Evolutionary conservation across 345 rosid genomes (phyloP), one percentile per base, ranked within the genome.

Genomic region (Eucalyptus coolabah): DNA sequence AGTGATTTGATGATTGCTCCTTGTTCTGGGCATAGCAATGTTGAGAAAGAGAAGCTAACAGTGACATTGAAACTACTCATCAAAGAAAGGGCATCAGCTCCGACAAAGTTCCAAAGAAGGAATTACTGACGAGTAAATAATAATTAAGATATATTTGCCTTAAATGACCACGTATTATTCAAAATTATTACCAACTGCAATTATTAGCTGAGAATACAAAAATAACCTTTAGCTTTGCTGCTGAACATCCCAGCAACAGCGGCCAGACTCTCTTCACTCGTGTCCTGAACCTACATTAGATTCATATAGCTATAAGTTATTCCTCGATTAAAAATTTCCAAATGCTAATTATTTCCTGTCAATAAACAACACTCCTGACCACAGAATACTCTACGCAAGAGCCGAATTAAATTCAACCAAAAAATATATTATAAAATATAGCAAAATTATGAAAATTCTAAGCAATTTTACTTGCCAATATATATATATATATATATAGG

Each of bases 171-270:
- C 82, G 7, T 37, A 87, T 72, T 44, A 87, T 26, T 49, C 51
- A 23, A 69, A 47, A 50, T 37, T 21, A 47, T 23, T 14, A 49
- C 40, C 49, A 89, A 77, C 60, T 88, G 87, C 60, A 80, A 65
- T 49, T 28, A 67, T 34, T 45, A 59, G 42, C 32, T 86, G 87
- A 85, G 86, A 86, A 88, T 90, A 82, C 42, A 44, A 87, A 50
- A 14, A 86, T 86, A 90, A 98, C 99, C 99, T 96, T 98, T 98
- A 83, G 99, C 99, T 95, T 98, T 98, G 96, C 99, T 98, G 92
- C 96, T 98, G 93, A 98, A 98, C 99, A 98, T 98, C 94, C 99
- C 99, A 30, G 99, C 99, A 92, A 98, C 98, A 92, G 99, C 99
- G 54, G 95, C 94, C 91, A 98, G 92, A 94, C 97, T 97, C 93